Conservation (phyloP, 768 basidiomycete genomes). For the Steccherinum ochraceum region DNA sequence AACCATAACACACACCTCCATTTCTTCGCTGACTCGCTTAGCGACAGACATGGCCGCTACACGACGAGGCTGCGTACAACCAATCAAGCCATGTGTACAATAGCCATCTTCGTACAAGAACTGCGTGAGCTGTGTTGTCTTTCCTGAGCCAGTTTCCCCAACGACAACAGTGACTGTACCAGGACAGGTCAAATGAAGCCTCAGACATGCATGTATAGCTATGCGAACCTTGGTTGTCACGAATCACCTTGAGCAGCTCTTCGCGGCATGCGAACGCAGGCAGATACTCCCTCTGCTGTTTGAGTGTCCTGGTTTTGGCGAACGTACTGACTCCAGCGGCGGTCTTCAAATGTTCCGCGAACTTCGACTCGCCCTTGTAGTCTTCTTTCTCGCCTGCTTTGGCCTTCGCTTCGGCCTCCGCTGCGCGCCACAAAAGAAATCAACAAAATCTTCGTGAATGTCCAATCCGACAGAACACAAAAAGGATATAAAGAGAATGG, state of each 20-base stretch:
- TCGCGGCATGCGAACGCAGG: conserved; percentile 98
- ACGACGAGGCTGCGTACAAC: conserved; percentile 97
- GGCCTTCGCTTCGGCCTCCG: conserved; percentile 40
- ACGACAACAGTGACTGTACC: conserved; percentile 82
- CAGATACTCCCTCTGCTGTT: conserved; percentile 93
- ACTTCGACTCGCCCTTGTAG: conserved; percentile 94
- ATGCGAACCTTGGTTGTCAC: conserved; percentile 85
- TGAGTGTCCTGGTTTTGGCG: conserved; percentile 74
- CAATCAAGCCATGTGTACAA: conserved; percentile 81
- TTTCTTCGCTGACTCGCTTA: conserved; percentile 99
- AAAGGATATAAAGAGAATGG: not conserved
- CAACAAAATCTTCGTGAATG: conserved; percentile 68
- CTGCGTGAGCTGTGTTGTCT: conserved; percentile 94
- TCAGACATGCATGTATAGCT: not conserved
- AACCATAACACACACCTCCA: conserved; percentile 61
- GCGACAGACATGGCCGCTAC: conserved; percentile 99
- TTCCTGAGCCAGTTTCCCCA: conserved; percentile 99
- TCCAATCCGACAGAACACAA: conserved; percentile 42
- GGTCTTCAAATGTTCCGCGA: conserved; percentile 87
- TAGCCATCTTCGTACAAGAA: conserved; percentile 98
- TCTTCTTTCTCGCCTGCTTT: conserved; percentile 51
- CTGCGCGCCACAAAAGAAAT: conserved; percentile 26
- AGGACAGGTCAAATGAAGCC: not conserved
- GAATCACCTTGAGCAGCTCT: conserved; percentile 77
- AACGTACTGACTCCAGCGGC: conserved; percentile 76